Evolutionary conservation across 2,329 filamentous ascomycete genomes (phyloP).

Genomic region (Pezicula rhizophila): DNA sequence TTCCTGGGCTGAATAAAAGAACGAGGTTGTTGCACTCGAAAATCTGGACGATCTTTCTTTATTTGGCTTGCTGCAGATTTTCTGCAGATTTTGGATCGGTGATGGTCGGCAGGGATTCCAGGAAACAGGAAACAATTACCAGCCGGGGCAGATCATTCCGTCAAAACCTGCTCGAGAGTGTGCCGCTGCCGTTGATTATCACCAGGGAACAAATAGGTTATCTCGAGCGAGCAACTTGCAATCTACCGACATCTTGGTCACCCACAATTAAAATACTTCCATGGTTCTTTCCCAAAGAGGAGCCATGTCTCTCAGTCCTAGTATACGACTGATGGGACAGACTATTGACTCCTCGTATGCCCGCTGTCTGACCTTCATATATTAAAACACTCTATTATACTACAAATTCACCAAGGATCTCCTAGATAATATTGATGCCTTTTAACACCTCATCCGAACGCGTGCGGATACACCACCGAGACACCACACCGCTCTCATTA

Average conservation of each 20-base stretch:
- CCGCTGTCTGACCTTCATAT: no score
- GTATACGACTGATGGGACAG: no score
- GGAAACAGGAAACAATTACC: conserved; percentile 1
- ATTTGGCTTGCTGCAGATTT: not conserved
- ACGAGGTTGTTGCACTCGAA: not conserved
- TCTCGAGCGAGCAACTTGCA: not conserved
- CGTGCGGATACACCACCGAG: no score
- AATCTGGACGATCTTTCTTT: not conserved
- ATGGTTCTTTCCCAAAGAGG: no score
- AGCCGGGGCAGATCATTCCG: not conserved
- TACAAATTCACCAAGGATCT: no score
- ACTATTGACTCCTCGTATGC: no score
- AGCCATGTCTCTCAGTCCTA: no score
- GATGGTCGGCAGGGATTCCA: conserved; percentile 1
- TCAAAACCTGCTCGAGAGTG: not conserved
- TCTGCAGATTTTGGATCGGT: conserved; percentile 1
- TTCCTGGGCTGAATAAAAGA: not conserved
- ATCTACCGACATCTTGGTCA: not conserved
- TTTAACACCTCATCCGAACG: no score
- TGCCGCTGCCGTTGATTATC: not conserved
- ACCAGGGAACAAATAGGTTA: not conserved
- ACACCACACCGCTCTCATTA: no score
- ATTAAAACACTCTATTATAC: no score
- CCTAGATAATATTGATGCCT: no score
- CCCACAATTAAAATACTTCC: not conserved